Conservation (phyloP, 2,329 filamentous ascomycete genomes). For the Alternaria infectoria region DNA sequence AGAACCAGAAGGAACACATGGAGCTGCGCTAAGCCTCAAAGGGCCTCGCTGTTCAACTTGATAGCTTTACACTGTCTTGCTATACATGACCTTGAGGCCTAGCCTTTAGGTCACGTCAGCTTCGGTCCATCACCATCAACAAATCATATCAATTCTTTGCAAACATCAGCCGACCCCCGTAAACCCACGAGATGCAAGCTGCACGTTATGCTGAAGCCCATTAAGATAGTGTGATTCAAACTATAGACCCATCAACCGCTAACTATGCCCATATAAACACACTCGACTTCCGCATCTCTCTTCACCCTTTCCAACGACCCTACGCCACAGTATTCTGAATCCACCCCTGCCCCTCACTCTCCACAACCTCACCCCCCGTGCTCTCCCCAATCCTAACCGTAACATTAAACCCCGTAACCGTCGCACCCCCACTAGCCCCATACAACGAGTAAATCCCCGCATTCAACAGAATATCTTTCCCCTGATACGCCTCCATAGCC, state of each 20-base stretch:
- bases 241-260: background rate
- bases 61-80: background rate
- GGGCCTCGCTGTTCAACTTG: background rate
- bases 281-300: background rate
- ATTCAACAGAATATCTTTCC: conserved; percentile 25
- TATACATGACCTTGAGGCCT: background rate
- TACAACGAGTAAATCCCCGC: conserved; percentile 38
- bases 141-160: background rate
- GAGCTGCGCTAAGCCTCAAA: background rate
- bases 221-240: background rate
- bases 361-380: conserved; percentile 18
- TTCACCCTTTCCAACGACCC: background rate
- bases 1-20: background rate
- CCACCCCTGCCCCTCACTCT: conserved; percentile 14
- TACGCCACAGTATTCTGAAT: conserved; percentile 5
- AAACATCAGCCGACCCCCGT: no score
- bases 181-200: background rate
- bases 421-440: conserved; percentile 20
- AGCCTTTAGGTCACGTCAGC: background rate
- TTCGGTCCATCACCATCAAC: background rate
- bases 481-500: conserved; percentile 3
- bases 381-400: conserved; percentile 23
- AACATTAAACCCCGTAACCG: conserved; percentile 28
- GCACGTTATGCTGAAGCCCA: background rate
- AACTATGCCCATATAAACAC: background rate